Evolutionary conservation across 495 filamentous ascomycete genomes (phyloP), one percentile per base, ranked within the genome.

Genomic region (Pseudevernia furfuracea): DNA sequence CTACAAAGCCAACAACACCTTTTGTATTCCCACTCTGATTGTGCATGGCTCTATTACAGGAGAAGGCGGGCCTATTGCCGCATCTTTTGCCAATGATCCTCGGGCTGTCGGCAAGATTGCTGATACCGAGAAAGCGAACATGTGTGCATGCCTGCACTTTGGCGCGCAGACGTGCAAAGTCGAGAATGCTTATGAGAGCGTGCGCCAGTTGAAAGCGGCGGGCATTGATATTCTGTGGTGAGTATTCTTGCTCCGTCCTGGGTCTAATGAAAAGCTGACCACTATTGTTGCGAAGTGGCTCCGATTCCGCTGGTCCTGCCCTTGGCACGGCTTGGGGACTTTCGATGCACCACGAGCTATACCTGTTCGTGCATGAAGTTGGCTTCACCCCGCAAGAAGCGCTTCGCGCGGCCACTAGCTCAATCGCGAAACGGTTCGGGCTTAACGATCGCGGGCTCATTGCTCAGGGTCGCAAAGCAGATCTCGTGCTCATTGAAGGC

Each of bases 211-310:
- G 28, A 60, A n/a, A n/a, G 59, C 59, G 30, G 59, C 41, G 12
- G 59, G 59, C 15, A 60, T 60, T 48, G 59, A 60, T 34, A 36
- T 60, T 15, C 25, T 60, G 34, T 60, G 59, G 59, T 60, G n/a
- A 36, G 0, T 2, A 14, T 34, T 3, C 41, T 32, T 32, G 28
- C 59, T 32, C 6, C 59, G 36, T 19, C 9, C 3, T 43, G 19
- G 2, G 1, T 32, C 21, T n/a, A 36, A 36, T 6, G 14, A 48
- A 7, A 30, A n/a, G 23, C 59, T 60, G 25, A 48, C 11, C 17
- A 19, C 4, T 32, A 5, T 6, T 8, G 21, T 34, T 9, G 34
- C 11, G 12, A 43, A 60, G 59, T 60, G 59, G 59, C 23, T 48
- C 59, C 38, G 59, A 60, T 32, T 39, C 59, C 4, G 41, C 41